Percentiles rank a stretch among this genome's conserved stretches.
phyloP scores from a whole-genome alignment of 176 grass and related monocot genomes.

The Bromus sterilis region DNA sequence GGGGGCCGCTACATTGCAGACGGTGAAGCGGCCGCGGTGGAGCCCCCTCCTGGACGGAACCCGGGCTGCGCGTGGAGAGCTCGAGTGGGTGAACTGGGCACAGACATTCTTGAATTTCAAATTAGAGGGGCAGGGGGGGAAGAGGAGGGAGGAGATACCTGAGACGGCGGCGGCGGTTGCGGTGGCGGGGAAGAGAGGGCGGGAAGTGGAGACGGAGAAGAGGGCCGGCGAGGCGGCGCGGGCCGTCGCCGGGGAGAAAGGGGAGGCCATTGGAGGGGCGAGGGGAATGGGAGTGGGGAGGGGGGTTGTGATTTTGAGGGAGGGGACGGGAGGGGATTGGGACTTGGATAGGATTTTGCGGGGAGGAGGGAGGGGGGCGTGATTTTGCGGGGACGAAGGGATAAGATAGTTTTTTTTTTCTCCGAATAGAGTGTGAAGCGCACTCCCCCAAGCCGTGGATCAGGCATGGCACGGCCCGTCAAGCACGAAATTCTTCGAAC shows the following conservation, averaged over 20 bases:
- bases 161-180: conserved; percentile 10
- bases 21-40: conserved; percentile 34
- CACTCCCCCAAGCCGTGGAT: no score
- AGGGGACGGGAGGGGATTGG: no score
- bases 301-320: no score
- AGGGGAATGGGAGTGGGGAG: not conserved
- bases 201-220: conserved; percentile 22
- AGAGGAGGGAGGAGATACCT: not conserved
- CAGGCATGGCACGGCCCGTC: no score
- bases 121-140: not conserved
- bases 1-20: conserved; percentile 58
- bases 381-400: no score
- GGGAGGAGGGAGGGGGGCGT: no score
- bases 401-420: no score
- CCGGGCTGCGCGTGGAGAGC: conserved; percentile 2
- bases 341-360: no score
- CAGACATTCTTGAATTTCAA: not conserved
- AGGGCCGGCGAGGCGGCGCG: conserved; percentile 23
- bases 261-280: conserved; percentile 7
- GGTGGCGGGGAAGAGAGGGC: not conserved
- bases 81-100: not conserved
- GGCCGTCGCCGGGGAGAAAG: conserved; percentile 24
- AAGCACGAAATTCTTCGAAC: no score
- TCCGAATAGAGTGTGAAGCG: no score
- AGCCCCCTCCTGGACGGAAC: not conserved